A percentile compares a stretch with the other conserved stretches of the same genome.
Conservation (phyloP, 805 yeast species). For the Starmera pachycereana region DNA sequence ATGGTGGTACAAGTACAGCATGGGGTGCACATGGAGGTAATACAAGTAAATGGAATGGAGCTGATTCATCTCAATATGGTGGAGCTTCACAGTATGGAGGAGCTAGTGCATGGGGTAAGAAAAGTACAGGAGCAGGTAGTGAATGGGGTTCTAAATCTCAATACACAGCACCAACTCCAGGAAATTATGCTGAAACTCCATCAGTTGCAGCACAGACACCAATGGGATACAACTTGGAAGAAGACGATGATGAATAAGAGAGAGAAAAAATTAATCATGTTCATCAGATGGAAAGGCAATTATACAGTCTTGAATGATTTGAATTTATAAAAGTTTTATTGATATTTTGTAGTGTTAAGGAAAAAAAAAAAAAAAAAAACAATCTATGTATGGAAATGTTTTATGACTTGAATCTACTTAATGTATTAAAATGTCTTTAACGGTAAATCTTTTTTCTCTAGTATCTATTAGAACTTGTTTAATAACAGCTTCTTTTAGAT, state of each 20-base stretch:
- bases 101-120: conserved; percentile 30
- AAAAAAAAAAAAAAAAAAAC: not conserved
- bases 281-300: too few relatives aligned
- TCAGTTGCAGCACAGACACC: conserved; percentile 11
- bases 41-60: conserved; percentile 33
- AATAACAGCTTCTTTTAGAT: conserved; percentile 13
- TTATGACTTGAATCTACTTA: not conserved
- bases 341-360: not conserved
- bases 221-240: not conserved
- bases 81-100: conserved; percentile 30
- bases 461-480: not conserved
- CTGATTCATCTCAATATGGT: conserved; percentile 26
- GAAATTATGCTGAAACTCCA: conserved; percentile 20
- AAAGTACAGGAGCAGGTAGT: conserved; percentile 10
- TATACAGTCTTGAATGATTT: too few relatives aligned
- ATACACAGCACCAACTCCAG: conserved; percentile 21
- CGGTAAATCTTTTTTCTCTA: conserved; percentile 4
- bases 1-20: conserved; percentile 25
- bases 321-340: not conserved
- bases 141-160: not conserved
- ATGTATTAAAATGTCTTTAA: conserved; percentile 11
- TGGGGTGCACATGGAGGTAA: conserved; percentile 32
- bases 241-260: too few relatives aligned
- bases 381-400: too few relatives aligned
- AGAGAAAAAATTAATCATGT: too few relatives aligned